These are phyloP conservation scores for Aspergillus haitiensis DNA, from an alignment of 495 filamentous ascomycete species.

Conservation along the genomic window DNA sequence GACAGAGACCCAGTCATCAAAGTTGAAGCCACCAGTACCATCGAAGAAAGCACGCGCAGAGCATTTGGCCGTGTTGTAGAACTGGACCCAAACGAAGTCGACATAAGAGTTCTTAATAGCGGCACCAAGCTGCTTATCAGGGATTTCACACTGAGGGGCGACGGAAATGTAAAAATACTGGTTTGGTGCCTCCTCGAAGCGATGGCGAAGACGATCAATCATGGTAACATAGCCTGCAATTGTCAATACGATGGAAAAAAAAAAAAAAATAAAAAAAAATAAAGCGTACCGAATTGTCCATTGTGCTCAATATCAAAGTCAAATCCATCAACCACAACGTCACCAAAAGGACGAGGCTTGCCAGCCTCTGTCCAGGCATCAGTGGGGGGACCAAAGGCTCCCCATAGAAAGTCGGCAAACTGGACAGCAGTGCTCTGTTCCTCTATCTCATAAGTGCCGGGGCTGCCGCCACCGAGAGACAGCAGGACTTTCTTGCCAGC, in stretches of 20 bases:
- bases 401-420: conserved; percentile 65
- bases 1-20: conserved; percentile 62
- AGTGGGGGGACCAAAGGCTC: conserved; percentile 57
- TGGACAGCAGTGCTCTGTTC: conserved; percentile 34
- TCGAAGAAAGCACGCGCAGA: conserved; percentile 49
- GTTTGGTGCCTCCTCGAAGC: conserved; percentile 45
- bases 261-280: neutral
- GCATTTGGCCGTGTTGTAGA: conserved; percentile 64
- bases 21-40: conserved; percentile 59
- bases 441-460: conserved; percentile 41
- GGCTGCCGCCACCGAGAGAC: conserved; percentile 59
- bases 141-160: conserved; percentile 63
- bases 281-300: conserved; percentile 43
- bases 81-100: conserved; percentile 70
- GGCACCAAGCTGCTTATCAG: conserved; percentile 55
- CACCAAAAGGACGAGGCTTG: conserved; percentile 60
- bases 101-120: conserved; percentile 52
- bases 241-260: conserved; percentile 18
- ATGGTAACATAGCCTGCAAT: conserved; percentile 43
- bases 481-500: conserved; percentile 67
- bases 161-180: conserved; percentile 62
- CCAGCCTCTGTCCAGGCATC: conserved; percentile 34
- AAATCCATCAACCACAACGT: conserved; percentile 66
- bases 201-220: conserved; percentile 51
- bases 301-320: conserved; percentile 65